phyloP scores from a whole-genome alignment of 495 filamentous ascomycete species.

The Beverwykella pulmonaria region DNA sequence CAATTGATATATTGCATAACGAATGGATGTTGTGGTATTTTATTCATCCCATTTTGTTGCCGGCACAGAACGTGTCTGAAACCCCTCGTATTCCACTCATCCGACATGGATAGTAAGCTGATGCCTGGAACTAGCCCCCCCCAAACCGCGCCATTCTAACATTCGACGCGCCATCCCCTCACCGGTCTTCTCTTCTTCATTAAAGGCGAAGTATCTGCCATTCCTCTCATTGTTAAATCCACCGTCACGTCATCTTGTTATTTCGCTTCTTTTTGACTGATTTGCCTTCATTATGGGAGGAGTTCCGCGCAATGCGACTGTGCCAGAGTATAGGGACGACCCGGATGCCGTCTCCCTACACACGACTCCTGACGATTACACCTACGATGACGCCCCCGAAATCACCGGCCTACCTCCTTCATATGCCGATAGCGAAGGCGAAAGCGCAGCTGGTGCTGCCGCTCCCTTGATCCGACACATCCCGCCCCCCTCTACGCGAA shows the following conservation, averaged over 20 bases:
- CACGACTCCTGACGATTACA: constrained; percentile 42
- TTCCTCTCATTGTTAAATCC: constrained; percentile 1
- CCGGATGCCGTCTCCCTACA: constrained; percentile 41
- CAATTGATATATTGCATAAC: too few relatives aligned
- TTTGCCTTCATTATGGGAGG: not conserved
- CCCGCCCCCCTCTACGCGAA: constrained; percentile 19
- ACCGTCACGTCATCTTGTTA: not conserved
- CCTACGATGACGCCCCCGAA: constrained; percentile 41
- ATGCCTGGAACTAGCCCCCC: constrained; percentile 27
- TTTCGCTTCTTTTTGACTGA: not conserved
- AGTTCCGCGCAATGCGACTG: not conserved
- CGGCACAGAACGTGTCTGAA: too few relatives aligned
- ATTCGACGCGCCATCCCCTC: constrained; percentile 8
- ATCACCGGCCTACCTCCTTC: constrained; percentile 37
- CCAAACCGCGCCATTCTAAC: not conserved
- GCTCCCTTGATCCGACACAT: constrained; percentile 23
- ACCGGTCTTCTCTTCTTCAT: not conserved
- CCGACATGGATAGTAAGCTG: constrained; percentile 14
- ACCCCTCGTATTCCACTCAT: not conserved
- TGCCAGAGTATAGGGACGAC: constrained; percentile 36
- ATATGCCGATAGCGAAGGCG: constrained; percentile 38
- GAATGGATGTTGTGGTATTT: too few relatives aligned
- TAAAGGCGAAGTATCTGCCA: constrained; percentile 3
- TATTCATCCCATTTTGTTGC: too few relatives aligned
- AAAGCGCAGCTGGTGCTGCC: not conserved